These are phyloP conservation scores for Rhodotorula graminis DNA, from an alignment of 768 basidiomycete genomes.

Conservation along the genomic window DNA sequence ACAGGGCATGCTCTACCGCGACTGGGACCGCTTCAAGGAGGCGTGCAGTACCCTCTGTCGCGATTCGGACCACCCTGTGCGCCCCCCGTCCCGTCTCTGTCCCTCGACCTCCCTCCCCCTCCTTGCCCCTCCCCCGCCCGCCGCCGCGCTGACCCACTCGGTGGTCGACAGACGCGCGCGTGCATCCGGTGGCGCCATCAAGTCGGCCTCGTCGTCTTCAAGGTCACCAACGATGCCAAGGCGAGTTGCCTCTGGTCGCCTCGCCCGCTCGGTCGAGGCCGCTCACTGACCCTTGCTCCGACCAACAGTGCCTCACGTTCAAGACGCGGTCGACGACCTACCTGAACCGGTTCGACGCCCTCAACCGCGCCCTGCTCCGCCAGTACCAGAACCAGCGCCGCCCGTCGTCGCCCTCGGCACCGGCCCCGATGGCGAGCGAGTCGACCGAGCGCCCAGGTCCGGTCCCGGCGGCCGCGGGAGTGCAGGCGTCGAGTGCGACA, in stretches of 20 bases:
- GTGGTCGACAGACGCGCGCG: slow-evolving; percentile 65
- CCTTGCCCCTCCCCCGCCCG: not conserved
- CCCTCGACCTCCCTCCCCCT: not conserved
- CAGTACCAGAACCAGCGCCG: slow-evolving; percentile 69
- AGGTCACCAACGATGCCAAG: slow-evolving; percentile 84
- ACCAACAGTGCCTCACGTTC: slow-evolving; percentile 92
- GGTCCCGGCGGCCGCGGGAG: too few species aligned
- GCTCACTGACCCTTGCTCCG: slow-evolving; percentile 56
- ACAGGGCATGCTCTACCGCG: slow-evolving; percentile 15
- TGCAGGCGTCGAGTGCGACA: too few species aligned
- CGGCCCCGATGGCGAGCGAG: too few species aligned
- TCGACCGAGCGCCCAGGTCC: too few species aligned
- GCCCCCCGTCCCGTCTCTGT: not conserved
- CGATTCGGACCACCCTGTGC: slow-evolving; percentile 12
- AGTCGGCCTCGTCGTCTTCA: slow-evolving; percentile 80
- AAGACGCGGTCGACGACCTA: slow-evolving; percentile 90
- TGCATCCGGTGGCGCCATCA: slow-evolving; percentile 69
- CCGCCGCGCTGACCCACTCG: not conserved
- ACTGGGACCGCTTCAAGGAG: slow-evolving; percentile 17
- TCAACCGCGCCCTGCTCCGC: slow-evolving; percentile 78
- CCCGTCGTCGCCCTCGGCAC: slow-evolving; percentile 40
- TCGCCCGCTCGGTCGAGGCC: slow-evolving; percentile 63
- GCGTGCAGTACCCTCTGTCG: not conserved
- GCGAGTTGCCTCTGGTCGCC: slow-evolving; percentile 53
- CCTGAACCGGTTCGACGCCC: slow-evolving; percentile 89